Evolutionary conservation across 2,329 filamentous ascomycete genomes (phyloP).

Genomic region (Tolypocladium album): DNA sequence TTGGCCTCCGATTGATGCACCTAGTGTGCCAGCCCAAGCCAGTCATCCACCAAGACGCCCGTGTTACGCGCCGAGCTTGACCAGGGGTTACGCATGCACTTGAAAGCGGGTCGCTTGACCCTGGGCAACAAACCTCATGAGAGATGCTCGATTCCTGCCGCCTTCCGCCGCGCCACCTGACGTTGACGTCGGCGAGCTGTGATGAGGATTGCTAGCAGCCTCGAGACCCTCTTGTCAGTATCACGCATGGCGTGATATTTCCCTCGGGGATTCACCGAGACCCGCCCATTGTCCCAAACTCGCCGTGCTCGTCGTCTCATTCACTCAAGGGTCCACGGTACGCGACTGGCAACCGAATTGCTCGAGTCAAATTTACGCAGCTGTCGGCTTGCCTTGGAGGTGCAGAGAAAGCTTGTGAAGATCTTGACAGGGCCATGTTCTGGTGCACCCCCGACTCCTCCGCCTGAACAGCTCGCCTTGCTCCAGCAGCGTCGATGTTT

Average conservation of each 20-base stretch:
- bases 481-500: not conserved
- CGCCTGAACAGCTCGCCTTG: not conserved
- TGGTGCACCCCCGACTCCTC: too few species aligned
- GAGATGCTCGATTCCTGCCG: slow-evolving; percentile 4
- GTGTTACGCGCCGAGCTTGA: slow-evolving; percentile 40
- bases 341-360: too few species aligned
- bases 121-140: not conserved
- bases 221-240: not conserved
- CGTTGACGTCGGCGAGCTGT: not conserved
- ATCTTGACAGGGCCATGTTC: too few species aligned
- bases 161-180: slow-evolving; percentile 24
- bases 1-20: slow-evolving; percentile 37
- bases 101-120: slow-evolving; percentile 4
- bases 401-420: too few species aligned
- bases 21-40: slow-evolving; percentile 26
- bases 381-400: too few species aligned
- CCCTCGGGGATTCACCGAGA: not conserved
- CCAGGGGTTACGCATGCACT: slow-evolving; percentile 24
- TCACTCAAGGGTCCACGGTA: too few species aligned
- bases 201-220: not conserved
- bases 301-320: too few species aligned
- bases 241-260: not conserved
- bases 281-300: too few species aligned
- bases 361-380: too few species aligned
- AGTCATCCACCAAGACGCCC: slow-evolving; percentile 31